Evolutionary conservation across 441 rosid species (phyloP).

Genomic region (Gossypium armourianum): DNA sequence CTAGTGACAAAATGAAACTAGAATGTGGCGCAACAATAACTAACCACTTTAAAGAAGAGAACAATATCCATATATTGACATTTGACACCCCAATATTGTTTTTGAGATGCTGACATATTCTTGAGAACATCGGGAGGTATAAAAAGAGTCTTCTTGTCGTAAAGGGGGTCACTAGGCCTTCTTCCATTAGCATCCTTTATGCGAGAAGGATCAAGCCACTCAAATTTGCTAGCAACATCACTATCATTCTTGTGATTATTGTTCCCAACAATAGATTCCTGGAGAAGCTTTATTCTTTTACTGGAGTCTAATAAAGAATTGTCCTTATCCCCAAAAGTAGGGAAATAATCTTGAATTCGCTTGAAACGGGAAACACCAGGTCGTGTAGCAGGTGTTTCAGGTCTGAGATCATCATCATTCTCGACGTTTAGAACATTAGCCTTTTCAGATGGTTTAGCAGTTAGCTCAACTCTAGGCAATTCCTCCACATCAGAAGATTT

Average conservation of each 20-base stretch:
- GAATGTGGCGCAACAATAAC: constrained; percentile 23
- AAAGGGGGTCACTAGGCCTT: constrained; percentile 67
- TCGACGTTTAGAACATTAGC: constrained; percentile 20
- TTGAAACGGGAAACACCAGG: constrained; percentile 51
- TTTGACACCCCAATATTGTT: constrained; percentile 81
- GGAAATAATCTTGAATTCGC: constrained; percentile 46
- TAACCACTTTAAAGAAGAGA: constrained; percentile 95
- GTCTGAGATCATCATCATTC: constrained; percentile 39
- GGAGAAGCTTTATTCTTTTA: constrained; percentile 50
- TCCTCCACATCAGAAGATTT: constrained; percentile 14
- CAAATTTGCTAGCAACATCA: constrained; percentile 61
- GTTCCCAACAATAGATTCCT: constrained; percentile 26
- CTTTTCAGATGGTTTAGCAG: constrained; percentile 21
- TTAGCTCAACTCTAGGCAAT: constrained; percentile 15
- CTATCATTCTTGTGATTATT: constrained; percentile 27
- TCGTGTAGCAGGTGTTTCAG: constrained; percentile 64
- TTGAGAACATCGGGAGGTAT: constrained; percentile 60
- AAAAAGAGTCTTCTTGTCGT: constrained; percentile 59
- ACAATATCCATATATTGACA: constrained; percentile 78
- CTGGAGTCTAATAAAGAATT: constrained; percentile 27
- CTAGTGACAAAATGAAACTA: not conserved
- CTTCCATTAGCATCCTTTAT: constrained; percentile 72
- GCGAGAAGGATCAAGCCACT: constrained; percentile 69
- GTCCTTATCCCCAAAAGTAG: constrained; percentile 26
- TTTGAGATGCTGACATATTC: constrained; percentile 86